Base-by-base conservation (phyloP, 345 rosid species). In the Eucalyptus pumila region DNA sequence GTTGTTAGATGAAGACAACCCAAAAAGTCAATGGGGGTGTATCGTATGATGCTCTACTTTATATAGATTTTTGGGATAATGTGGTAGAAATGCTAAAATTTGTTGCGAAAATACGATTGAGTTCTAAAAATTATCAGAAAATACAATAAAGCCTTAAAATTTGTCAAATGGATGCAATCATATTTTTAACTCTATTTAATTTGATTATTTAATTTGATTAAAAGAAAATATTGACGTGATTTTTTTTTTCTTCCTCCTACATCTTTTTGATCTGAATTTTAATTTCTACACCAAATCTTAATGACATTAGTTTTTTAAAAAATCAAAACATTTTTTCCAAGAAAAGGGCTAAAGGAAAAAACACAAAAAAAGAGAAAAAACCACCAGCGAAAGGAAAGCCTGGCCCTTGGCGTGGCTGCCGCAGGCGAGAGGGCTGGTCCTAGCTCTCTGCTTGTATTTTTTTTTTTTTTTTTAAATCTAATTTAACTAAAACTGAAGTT, bases 61-160 rank as follows among this genome's bases (percentile, higher is more conserved):
- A 56, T 56, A 56, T 56, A 4, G 14, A 56, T 56, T 56, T 56
- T 56, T 24, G 62, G 62, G 30, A 24, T 10, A 24, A 56, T 24
- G 14, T 0, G 10, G 1, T 56, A 56, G 12, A 52, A 52, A 5
- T 52, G 0, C 1, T 8, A 52, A 52, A 52, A 52, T 21, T 24
- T 11, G 27, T 9, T 24, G 1, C 0, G 6, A 56, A 56, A 56
- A 56, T 56, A 13, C 7, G 3, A 56, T 23, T 9, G 30, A 24
- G 2, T 56, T 56, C 1, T 56, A 23, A 10, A 56, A 23, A 23
- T 56, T 10, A 9, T 52, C 26, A 9, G 24, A 56, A 56, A 24
- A 3, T 56, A 3, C 6, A 56, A 56, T 24, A 9, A 56, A 56
- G 0, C 1, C 6, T 56, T 9, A 56, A 23, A 5, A 56, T 56